phyloP scores from a whole-genome alignment of 345 rosid genomes.

The Dimocarpus longan region DNA sequence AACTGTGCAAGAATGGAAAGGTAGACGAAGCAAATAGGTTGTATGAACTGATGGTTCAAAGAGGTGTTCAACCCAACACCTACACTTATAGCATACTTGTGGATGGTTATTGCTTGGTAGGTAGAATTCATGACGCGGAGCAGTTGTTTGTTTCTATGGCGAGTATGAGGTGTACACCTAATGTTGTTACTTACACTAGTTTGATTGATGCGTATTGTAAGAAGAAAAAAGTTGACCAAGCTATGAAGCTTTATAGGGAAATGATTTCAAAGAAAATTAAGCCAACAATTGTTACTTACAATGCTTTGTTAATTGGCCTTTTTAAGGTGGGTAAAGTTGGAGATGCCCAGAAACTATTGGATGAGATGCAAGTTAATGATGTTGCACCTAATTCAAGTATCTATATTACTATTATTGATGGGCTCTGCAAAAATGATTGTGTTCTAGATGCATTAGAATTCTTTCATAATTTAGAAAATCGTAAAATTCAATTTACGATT shows the following conservation, averaged over 20 bases:
- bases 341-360: too few species aligned
- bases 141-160: background rate
- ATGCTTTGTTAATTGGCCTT: too few species aligned
- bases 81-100: background rate
- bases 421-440: too few species aligned
- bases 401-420: too few species aligned
- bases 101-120: background rate
- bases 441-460: too few species aligned
- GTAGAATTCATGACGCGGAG: background rate
- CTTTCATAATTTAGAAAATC: too few species aligned
- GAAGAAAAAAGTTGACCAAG: background rate
- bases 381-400: too few species aligned
- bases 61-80: background rate
- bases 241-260: background rate
- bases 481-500: too few species aligned
- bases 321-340: too few species aligned
- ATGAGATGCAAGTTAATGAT: too few species aligned
- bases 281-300: too few species aligned
- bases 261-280: too few species aligned
- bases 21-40: background rate
- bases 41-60: background rate
- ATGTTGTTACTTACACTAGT: background rate
- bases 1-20: background rate
- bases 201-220: background rate
- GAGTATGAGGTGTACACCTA: background rate